Conservation (phyloP, 441 rosid genomes). For the Euphorbia celastroides region DNA sequence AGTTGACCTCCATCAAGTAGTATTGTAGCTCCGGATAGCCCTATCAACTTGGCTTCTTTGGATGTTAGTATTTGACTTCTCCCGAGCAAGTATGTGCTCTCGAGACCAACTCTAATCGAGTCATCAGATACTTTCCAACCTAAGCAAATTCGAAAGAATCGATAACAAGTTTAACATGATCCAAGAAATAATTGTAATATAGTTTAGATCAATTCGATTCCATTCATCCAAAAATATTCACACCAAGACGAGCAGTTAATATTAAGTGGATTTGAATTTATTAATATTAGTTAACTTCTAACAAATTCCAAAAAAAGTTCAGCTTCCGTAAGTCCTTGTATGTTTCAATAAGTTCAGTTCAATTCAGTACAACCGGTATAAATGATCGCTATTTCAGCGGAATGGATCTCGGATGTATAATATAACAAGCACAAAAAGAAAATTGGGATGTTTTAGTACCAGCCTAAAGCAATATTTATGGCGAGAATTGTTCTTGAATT, state of each 20-base stretch:
- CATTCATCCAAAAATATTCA: slow-evolving; percentile 1
- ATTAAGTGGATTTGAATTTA: too few species aligned
- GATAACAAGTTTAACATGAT: slow-evolving; percentile 3
- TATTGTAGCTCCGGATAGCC: slow-evolving; percentile 55
- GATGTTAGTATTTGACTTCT: slow-evolving; percentile 71
- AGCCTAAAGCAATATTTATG: background rate
- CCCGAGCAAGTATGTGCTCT: slow-evolving; percentile 65
- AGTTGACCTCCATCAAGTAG: slow-evolving; percentile 81
- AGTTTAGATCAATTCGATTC: background rate
- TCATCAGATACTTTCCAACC: slow-evolving; percentile 69
- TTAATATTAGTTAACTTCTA: too few species aligned
- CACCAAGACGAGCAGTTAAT: background rate
- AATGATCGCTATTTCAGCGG: background rate
- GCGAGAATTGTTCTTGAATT: background rate
- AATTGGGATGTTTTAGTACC: background rate
- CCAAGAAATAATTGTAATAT: slow-evolving; percentile 2
- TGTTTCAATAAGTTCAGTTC: too few species aligned
- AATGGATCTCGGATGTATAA: background rate
- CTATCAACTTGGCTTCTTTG: slow-evolving; percentile 53
- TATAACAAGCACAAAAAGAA: background rate
- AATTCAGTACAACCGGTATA: too few species aligned
- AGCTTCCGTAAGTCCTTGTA: too few species aligned
- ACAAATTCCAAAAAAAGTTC: too few species aligned
- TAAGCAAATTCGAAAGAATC: slow-evolving; percentile 13
- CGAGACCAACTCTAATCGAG: slow-evolving; percentile 67